phyloP scores from a whole-genome alignment of 371 early-diverging fungal genomes.

The Dipsacomyces acuminosporus region DNA sequence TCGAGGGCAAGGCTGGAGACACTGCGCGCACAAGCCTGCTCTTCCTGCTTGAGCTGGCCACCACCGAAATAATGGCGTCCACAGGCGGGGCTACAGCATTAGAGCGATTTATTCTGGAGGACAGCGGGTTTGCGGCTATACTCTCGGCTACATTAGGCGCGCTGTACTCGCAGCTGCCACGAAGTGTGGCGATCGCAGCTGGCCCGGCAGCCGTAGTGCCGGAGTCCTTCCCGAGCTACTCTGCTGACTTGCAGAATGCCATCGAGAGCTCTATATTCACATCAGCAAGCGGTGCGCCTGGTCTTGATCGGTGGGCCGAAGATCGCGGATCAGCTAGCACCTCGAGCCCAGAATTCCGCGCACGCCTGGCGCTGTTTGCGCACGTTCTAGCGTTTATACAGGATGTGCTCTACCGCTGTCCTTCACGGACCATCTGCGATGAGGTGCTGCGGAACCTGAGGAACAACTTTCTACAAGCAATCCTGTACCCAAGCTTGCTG shows the following conservation, averaged over 20 bases:
- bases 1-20: slow-evolving; percentile 84
- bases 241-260: slow-evolving; percentile 48
- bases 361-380: slow-evolving; percentile 71
- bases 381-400: slow-evolving; percentile 80
- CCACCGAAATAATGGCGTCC: slow-evolving; percentile 51
- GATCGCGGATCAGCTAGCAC: slow-evolving; percentile 22
- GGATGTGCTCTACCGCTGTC: slow-evolving; percentile 74
- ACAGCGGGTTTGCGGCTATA: slow-evolving; percentile 76
- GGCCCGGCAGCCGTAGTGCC: slow-evolving; percentile 41
- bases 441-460: slow-evolving; percentile 64
- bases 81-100: slow-evolving; percentile 50
- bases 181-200: slow-evolving; percentile 59
- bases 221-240: slow-evolving; percentile 41
- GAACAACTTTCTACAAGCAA: slow-evolving; percentile 74
- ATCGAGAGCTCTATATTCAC: slow-evolving; percentile 47
- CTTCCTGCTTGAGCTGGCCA: slow-evolving; percentile 81
- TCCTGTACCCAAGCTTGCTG: slow-evolving; percentile 77
- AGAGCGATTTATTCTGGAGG: slow-evolving; percentile 68
- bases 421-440: slow-evolving; percentile 61
- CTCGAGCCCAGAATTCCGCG: slow-evolving; percentile 56
- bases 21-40: slow-evolving; percentile 85
- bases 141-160: slow-evolving; percentile 85
- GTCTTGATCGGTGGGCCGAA: slow-evolving; percentile 18
- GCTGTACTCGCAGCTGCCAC: slow-evolving; percentile 86
- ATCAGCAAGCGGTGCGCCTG: slow-evolving; percentile 5